Evolutionary conservation across 164 flowering plant genomes (phyloP).

Genomic region (Stephania cephalantha): DNA sequence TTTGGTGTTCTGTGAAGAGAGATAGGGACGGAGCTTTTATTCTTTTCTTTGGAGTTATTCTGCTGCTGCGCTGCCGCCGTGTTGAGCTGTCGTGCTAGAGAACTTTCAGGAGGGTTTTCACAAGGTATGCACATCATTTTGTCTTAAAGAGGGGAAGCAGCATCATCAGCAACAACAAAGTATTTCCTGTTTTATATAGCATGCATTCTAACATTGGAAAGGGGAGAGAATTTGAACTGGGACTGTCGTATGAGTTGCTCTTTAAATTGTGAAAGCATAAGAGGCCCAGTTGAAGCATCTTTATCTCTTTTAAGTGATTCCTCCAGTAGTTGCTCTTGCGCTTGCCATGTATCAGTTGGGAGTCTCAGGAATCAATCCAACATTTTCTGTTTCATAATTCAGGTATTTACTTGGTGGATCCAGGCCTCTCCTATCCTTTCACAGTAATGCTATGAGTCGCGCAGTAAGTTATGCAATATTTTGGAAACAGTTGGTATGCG

Average conservation of each 20-base stretch:
- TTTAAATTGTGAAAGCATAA: not conserved
- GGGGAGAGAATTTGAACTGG: not conserved
- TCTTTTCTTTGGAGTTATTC: slow-evolving; percentile 45
- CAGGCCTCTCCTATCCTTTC: too few relatives aligned
- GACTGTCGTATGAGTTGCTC: not conserved
- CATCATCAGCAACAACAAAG: slow-evolving; percentile 22
- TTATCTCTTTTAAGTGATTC: not conserved
- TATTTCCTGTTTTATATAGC: slow-evolving; percentile 24
- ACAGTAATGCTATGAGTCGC: too few relatives aligned
- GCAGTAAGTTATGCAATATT: too few relatives aligned
- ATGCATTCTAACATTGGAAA: slow-evolving; percentile 2
- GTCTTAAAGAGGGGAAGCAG: slow-evolving; percentile 27
- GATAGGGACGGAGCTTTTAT: slow-evolving; percentile 19
- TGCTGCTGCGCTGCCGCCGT: slow-evolving; percentile 14
- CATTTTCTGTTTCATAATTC: too few relatives aligned
- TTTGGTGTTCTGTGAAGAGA: slow-evolving; percentile 24
- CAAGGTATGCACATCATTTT: slow-evolving; percentile 29
- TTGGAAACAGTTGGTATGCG: too few relatives aligned
- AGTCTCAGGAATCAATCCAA: not conserved
- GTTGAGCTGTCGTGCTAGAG: slow-evolving; percentile 24
- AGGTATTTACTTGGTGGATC: too few relatives aligned
- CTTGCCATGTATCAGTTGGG: not conserved
- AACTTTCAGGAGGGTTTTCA: slow-evolving; percentile 16
- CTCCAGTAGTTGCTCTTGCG: not conserved
- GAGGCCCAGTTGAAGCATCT: not conserved